Percentiles rank a stretch among this genome's conserved stretches.
These are phyloP conservation scores for Wickerhamomyces queroliae DNA, from an alignment of 805 yeast species.

Conservation along the genomic window DNA sequence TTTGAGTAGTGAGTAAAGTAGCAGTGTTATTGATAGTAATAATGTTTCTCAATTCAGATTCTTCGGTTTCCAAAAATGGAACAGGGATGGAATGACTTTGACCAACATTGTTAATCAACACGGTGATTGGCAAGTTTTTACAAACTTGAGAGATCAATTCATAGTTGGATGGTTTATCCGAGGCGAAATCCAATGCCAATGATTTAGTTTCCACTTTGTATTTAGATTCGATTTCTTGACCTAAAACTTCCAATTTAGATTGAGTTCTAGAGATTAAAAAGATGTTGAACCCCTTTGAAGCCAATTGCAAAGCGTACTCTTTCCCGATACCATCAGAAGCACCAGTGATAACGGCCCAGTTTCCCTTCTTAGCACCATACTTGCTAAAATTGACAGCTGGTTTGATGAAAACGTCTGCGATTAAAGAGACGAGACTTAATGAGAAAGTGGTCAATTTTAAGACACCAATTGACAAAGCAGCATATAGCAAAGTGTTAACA, in stretches of 20 bases:
- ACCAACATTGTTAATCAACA: conserved; percentile 90
- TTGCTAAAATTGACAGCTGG: conserved; percentile 53
- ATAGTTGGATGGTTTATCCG: conserved; percentile 56
- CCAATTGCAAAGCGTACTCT: conserved; percentile 83
- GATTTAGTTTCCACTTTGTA: conserved; percentile 58
- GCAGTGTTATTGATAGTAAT: conserved; percentile 81
- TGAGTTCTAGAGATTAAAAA: conserved; percentile 81
- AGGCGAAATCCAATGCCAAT: conserved; percentile 74
- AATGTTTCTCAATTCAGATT: conserved; percentile 70
- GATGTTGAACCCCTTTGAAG: conserved; percentile 76
- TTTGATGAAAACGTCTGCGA: conserved; percentile 58
- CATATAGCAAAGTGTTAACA: conserved; percentile 25
- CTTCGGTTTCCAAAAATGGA: conserved; percentile 78
- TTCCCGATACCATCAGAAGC: conserved; percentile 98
- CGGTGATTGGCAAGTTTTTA: conserved; percentile 54
- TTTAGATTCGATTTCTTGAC: conserved; percentile 55
- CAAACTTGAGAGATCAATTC: conserved; percentile 39
- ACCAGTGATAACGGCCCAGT: conserved; percentile 96
- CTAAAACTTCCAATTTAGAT: conserved; percentile 63
- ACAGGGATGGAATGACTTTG: conserved; percentile 93
- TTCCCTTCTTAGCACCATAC: conserved; percentile 69
- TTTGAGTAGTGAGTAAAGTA: conserved; percentile 77
- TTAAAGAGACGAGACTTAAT: conserved; percentile 44
- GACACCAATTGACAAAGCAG: conserved; percentile 55
- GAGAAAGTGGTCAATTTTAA: conserved; percentile 46